Evolutionary conservation across 1,284 basidiomycete species (phyloP).

Genomic region (Ustilago vetiveriae): DNA sequence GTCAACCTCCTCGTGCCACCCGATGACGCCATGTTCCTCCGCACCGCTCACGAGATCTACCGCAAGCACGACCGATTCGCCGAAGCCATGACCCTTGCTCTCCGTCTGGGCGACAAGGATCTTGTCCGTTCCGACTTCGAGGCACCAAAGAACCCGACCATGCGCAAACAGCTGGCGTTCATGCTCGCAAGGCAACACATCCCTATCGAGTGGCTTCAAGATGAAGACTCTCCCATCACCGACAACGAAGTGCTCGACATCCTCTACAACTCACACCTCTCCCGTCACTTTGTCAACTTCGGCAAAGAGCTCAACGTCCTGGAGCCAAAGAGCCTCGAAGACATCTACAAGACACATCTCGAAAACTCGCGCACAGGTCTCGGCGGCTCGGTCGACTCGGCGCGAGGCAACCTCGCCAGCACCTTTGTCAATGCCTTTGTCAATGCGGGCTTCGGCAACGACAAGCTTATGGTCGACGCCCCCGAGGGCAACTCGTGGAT

Average conservation of each 20-base stretch:
- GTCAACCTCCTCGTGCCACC: constrained; percentile 91
- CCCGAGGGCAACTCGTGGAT: constrained; percentile 97
- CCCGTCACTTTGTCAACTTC: constrained; percentile 82
- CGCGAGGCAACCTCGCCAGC: constrained; percentile 90
- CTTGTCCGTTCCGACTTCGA: constrained; percentile 72
- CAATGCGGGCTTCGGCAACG: constrained; percentile 98
- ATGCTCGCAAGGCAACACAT: constrained; percentile 91
- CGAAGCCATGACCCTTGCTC: constrained; percentile 87
- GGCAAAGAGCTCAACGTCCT: constrained; percentile 92
- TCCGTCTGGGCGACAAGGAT: constrained; percentile 83
- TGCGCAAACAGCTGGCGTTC: constrained; percentile 96
- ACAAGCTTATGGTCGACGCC: constrained; percentile 96
- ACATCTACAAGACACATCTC: constrained; percentile 96
- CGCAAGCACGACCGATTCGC: constrained; percentile 87
- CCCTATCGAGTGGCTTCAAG: constrained; percentile 88
- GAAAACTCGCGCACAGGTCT: constrained; percentile 73
- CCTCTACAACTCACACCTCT: constrained; percentile 79
- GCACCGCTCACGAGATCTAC: constrained; percentile 89
- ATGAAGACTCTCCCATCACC: constrained; percentile 69
- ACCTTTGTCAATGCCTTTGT: constrained; percentile 99
- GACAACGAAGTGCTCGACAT: constrained; percentile 74
- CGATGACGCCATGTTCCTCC: constrained; percentile 89
- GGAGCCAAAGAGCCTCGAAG: constrained; percentile 91
- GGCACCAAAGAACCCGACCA: constrained; percentile 68
- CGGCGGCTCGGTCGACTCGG: constrained; percentile 81